Evolutionary conservation across 1,139 yeast species (phyloP).

Genomic region (Candida neerlandica): DNA sequence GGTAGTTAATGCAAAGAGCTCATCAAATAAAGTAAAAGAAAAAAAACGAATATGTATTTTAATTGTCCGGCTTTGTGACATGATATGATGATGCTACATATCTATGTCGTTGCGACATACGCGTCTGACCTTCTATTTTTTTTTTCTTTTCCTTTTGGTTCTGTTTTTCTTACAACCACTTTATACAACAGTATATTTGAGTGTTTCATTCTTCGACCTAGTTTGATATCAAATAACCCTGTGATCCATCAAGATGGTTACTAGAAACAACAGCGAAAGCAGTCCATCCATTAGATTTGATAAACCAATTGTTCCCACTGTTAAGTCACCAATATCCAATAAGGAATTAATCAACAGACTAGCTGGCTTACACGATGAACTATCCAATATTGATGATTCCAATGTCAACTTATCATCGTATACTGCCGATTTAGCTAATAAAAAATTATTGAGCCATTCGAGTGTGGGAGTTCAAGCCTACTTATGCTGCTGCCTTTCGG

Average conservation of each 20-base stretch:
- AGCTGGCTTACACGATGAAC: slow-evolving; percentile 58
- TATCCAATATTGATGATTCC: slow-evolving; percentile 65
- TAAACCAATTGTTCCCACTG: slow-evolving; percentile 55
- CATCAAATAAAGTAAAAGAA: not conserved
- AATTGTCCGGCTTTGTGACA: not conserved
- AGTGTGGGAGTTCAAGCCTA: slow-evolving; percentile 74
- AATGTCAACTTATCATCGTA: slow-evolving; percentile 46
- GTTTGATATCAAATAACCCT: not conserved
- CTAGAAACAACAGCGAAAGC: not conserved
- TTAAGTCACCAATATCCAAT: slow-evolving; percentile 55
- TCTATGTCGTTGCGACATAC: slow-evolving; percentile 2
- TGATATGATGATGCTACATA: too few species aligned
- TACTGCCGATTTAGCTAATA: slow-evolving; percentile 56
- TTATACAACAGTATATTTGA: not conserved
- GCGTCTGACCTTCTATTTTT: not conserved
- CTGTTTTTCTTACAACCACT: not conserved
- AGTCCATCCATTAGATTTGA: slow-evolving; percentile 31
- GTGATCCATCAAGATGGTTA: not conserved
- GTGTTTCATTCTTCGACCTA: not conserved
- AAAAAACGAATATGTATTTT: not conserved
- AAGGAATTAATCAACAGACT: slow-evolving; percentile 53
- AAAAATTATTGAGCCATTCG: slow-evolving; percentile 59
- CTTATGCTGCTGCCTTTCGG: slow-evolving; percentile 75
- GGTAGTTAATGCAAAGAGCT: not conserved
- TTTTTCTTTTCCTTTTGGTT: not conserved